Percentiles rank a stretch among this genome's conserved stretches.
Conservation (phyloP, 2,329 filamentous ascomycete species). For the Endothia cerciana region DNA sequence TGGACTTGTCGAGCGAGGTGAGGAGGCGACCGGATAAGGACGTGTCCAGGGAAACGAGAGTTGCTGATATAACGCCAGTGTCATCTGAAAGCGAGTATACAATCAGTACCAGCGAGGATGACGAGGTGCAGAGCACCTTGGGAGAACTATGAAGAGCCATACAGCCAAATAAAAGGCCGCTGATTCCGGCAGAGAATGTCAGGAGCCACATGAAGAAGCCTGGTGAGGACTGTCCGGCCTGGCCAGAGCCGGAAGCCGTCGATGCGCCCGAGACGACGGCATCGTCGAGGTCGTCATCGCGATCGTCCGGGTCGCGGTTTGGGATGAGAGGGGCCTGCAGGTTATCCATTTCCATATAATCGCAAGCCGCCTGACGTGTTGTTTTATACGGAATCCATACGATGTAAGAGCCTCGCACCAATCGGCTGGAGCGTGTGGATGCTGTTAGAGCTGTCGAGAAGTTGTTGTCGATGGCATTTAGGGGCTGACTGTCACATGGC, state of each 20-base stretch:
- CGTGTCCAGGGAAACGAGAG: conserved; percentile 64
- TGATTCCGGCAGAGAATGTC: conserved; percentile 68
- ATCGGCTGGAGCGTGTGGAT: neutral
- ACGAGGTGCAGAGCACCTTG: neutral
- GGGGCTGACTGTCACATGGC: neutral
- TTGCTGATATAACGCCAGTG: conserved; percentile 71
- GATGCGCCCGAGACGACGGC: conserved; percentile 20
- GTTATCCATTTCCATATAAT: conserved; percentile 22
- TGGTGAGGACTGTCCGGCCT: conserved; percentile 35
- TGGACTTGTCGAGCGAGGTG: conserved; percentile 67
- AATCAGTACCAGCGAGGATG: conserved; percentile 16
- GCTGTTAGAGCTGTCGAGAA: neutral
- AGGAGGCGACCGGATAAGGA: conserved; percentile 61
- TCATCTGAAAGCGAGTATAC: conserved; percentile 51
- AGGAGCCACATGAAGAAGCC: conserved; percentile 63
- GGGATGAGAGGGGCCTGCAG: conserved; percentile 44
- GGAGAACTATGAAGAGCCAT: conserved; percentile 20
- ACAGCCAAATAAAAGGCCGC: conserved; percentile 71
- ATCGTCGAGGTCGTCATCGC: conserved; percentile 37
- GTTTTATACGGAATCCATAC: neutral
- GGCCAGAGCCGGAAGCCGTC: conserved; percentile 27
- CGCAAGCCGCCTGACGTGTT: neutral
- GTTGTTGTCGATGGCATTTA: neutral
- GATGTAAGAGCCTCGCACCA: neutral
- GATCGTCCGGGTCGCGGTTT: conserved; percentile 33